Percentiles rank a stretch among this genome's conserved stretches.
Conservation (phyloP, 2,329 filamentous ascomycete genomes). For the Trichophyton equinum region DNA sequence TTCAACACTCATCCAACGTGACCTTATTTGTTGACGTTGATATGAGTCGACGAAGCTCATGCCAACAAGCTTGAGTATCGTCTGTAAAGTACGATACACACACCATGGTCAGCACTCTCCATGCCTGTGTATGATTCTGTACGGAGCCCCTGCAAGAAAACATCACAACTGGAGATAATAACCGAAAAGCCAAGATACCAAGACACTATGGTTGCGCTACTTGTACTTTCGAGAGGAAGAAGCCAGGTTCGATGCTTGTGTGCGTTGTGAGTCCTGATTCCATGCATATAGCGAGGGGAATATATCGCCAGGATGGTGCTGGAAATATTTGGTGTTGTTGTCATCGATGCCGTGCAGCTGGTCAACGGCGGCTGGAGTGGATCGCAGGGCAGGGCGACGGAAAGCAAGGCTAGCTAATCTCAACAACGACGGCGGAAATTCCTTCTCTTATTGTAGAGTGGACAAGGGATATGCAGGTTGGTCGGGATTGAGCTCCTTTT, state of each 20-base stretch:
- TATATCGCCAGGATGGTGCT: background rate
- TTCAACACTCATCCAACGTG: background rate
- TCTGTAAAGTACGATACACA: background rate
- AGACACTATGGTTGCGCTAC: background rate
- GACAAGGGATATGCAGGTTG: background rate
- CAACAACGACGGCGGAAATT: background rate
- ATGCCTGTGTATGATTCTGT: background rate
- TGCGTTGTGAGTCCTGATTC: background rate
- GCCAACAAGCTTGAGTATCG: background rate
- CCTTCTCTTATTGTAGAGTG: background rate
- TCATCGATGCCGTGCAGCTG: background rate
- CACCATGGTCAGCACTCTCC: background rate
- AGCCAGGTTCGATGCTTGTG: background rate
- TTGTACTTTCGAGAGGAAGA: background rate
- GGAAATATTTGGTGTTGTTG: background rate
- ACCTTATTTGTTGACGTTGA: background rate
- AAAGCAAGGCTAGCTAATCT: background rate
- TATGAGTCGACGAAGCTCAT: background rate
- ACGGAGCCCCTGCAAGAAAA: background rate
- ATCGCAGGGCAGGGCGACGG: background rate
- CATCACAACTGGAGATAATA: constrained; percentile 1
- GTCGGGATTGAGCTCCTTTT: background rate
- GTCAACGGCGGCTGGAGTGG: background rate
- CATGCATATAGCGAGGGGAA: background rate
- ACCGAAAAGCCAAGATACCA: constrained; percentile 3